Evolutionary conservation across 2,329 filamentous ascomycete genomes (phyloP), one percentile per base, ranked within the genome.

Genomic region (Fusarium tricinctum): DNA sequence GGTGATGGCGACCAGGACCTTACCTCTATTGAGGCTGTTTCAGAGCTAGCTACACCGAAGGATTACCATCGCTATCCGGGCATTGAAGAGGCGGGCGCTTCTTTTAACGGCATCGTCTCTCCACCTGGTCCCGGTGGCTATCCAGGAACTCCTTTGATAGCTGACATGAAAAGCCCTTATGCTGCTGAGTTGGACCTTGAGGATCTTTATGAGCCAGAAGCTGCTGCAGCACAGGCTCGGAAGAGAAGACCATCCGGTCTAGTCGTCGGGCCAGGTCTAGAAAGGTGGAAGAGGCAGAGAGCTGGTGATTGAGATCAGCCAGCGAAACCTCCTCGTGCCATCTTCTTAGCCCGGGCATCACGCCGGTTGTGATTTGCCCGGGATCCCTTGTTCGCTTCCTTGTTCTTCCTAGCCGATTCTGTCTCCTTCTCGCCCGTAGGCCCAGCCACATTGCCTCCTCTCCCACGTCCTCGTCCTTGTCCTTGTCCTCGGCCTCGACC

Each of bases 331-430:
- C 80, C 81, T 26, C 88, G 83, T 15, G 86, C 86, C 87, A 91
- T 89, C 80, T 91, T 91, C 74, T 79, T 88, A 14, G 88, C 88
- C 35, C 87, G 81, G 62, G 86, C 86, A 75, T 97, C 92, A 49
- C 93, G 86, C 26, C 94, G 88, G 78, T 93, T 96, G 77, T 97
- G 94, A 76, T 97, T 97, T 32, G 93, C 94, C 63, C 91, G 84
- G 22, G 91, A 92, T 4, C 90, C 86, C 78, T 97, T 97, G 71
- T 89, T 92, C 26, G 91, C 89, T 75, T 97, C 94, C 76, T 97
- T 97, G 66, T 87, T 86, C 72, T 89, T 86, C 69, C 93, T 85
- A 12, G 92, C 90, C 54, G 83, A 81, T 69, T 93, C 89, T 1
- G 91, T 94, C n/a, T 85, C 86, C 71, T 88, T 88, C n/a, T 92